These are phyloP conservation scores for Orobanche coerulescens DNA, from an alignment of 257 asterid genomes.

Conservation along the genomic window DNA sequence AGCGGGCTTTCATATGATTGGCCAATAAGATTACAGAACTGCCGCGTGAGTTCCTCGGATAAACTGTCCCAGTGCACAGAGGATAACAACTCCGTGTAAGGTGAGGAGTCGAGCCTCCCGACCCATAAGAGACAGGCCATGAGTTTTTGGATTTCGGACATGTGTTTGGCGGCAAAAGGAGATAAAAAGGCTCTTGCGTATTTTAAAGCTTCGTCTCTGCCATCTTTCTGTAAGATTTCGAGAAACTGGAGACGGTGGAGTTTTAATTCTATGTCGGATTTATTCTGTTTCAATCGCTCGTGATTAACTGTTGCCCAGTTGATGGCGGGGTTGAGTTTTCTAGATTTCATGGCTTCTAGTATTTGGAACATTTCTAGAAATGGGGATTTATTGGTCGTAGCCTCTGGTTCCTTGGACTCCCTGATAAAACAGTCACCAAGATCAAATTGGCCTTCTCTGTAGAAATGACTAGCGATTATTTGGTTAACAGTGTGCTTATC, in stretches of 20 bases:
- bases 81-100: conserved; percentile 63
- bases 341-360: conserved; percentile 65
- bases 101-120: conserved; percentile 73
- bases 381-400: conserved; percentile 45
- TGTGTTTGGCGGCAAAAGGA: conserved; percentile 54
- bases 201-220: conserved; percentile 63
- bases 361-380: conserved; percentile 62
- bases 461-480: conserved; percentile 80
- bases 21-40: conserved; percentile 74
- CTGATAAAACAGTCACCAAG: conserved; percentile 66
- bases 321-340: conserved; percentile 72
- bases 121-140: conserved; percentile 75
- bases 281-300: conserved; percentile 45
- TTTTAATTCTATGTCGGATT: conserved; percentile 72
- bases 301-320: conserved; percentile 61
- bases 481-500: conserved; percentile 59
- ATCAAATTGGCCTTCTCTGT: conserved; percentile 74
- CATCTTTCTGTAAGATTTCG: conserved; percentile 61
- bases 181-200: conserved; percentile 58
- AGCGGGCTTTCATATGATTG: conserved; percentile 70
- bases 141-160: conserved; percentile 75
- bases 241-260: conserved; percentile 74
- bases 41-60: conserved; percentile 57
- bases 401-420: conserved; percentile 53
- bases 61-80: conserved; percentile 61